Conservation (phyloP, 139 green algal genomes). For the Raphidocelis subcapitata region DNA sequence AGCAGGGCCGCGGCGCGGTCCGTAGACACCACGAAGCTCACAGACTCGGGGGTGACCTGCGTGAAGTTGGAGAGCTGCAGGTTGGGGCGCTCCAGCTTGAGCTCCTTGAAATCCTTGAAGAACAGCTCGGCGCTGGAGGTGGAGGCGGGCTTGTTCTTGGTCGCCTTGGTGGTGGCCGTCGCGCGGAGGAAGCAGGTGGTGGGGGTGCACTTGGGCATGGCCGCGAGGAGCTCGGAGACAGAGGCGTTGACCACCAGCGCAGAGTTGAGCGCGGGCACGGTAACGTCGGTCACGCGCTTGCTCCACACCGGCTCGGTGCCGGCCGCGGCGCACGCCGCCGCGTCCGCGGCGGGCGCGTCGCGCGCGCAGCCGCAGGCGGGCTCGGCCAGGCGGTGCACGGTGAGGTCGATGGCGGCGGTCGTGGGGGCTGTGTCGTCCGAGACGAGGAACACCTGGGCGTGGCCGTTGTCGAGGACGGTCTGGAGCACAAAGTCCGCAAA, state of each 20-base stretch:
- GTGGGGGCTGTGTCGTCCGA: slow-evolving; percentile 13
- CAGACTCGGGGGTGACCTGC: background rate
- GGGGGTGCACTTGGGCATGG: slow-evolving; percentile 1
- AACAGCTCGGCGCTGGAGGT: slow-evolving; percentile 1
- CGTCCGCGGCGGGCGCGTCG: background rate
- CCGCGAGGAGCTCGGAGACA: background rate
- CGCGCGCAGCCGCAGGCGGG: background rate
- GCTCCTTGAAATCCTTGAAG: slow-evolving; percentile 22
- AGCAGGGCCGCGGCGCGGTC: slow-evolving; percentile 5
- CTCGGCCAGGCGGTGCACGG: slow-evolving; percentile 5
- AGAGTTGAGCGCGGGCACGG: slow-evolving; percentile 19
- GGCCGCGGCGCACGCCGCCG: background rate
- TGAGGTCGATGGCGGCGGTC: background rate
- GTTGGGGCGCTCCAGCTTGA: slow-evolving; percentile 2
- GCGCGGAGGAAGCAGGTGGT: slow-evolving; percentile 10
- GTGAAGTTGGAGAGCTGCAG: slow-evolving; percentile 3
- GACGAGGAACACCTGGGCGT: slow-evolving; percentile 21
- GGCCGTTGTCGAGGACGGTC: slow-evolving; percentile 18
- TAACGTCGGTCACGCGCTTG: background rate
- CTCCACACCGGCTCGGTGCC: slow-evolving; percentile 1
- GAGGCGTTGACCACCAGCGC: slow-evolving; percentile 14
- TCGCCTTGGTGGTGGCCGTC: background rate
- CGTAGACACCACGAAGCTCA: slow-evolving; percentile 11
- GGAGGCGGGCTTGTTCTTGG: background rate
- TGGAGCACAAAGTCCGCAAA: slow-evolving; percentile 24